phyloP scores from a whole-genome alignment of 78 protist species.

The Emiliania huxleyi region DNA sequence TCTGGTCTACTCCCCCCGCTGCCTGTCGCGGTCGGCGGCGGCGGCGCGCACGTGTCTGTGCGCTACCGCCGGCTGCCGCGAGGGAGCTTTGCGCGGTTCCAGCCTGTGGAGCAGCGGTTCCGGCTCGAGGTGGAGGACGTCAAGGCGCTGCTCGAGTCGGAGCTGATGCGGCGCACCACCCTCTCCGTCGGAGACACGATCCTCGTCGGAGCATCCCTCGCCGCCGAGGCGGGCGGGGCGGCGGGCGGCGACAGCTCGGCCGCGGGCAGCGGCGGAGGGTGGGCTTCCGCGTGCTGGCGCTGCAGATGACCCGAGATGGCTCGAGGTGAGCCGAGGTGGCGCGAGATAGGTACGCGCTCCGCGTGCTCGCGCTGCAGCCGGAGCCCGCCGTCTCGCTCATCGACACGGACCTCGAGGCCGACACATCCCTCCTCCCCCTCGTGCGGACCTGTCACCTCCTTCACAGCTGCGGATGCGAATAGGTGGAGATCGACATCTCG shows the following conservation, averaged over 20 bases:
- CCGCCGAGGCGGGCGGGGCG: background rate
- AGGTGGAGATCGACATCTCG: background rate
- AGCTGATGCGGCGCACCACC: background rate
- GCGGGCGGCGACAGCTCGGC: too few relatives aligned
- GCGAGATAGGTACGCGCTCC: background rate
- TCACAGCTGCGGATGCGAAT: too few relatives aligned
- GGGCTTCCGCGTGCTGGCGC: background rate
- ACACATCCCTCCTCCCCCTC: too few relatives aligned
- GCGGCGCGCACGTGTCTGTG: background rate
- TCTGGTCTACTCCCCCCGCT: background rate
- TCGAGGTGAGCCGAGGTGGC: too few relatives aligned
- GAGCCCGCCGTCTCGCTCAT: conserved; percentile 3
- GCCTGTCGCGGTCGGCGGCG: background rate
- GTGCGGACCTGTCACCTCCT: too few relatives aligned
- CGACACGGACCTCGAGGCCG: conserved; percentile 23
- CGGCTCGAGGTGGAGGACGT: background rate
- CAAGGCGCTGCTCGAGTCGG: background rate
- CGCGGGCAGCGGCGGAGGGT: too few relatives aligned
- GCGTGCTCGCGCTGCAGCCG: background rate
- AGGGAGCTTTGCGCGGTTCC: background rate
- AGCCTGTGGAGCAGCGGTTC: background rate
- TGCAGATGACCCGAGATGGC: too few relatives aligned
- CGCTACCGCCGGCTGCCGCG: background rate
- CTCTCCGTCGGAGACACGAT: background rate
- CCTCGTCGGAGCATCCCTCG: background rate